Percentiles rank a stretch among this genome's conserved stretches.
phyloP scores from a whole-genome alignment of 2,329 filamentous ascomycete species.

The Cordyceps militaris region DNA sequence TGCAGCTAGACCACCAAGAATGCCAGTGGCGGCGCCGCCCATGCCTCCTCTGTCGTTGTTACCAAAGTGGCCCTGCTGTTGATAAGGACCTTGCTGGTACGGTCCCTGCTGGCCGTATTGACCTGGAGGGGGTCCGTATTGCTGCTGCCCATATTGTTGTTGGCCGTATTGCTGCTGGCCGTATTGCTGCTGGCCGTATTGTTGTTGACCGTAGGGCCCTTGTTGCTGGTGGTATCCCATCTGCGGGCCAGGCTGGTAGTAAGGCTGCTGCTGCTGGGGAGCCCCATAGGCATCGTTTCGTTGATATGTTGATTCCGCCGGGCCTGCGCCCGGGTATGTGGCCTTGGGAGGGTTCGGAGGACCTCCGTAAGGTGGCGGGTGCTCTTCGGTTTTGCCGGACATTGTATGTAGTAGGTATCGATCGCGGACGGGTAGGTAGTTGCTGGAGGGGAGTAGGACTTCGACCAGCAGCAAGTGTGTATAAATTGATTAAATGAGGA shows the following conservation, averaged over 20 bases:
- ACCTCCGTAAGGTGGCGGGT: constrained; percentile 42
- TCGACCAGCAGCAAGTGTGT: neutral
- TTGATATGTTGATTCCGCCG: constrained; percentile 25
- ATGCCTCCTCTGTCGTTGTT: constrained; percentile 24
- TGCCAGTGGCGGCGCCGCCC: constrained; percentile 22
- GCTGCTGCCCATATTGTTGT: constrained; percentile 25
- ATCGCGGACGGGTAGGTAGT: neutral
- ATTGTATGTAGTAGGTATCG: constrained; percentile 22
- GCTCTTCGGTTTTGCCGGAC: constrained; percentile 41
- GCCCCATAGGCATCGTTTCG: constrained; percentile 23
- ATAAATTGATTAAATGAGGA: neutral
- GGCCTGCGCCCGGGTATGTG: constrained; percentile 38
- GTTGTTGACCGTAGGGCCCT: neutral
- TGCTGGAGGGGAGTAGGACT: neutral
- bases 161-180: constrained; percentile 35
- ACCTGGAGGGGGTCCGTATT: constrained; percentile 27
- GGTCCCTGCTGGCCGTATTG: constrained; percentile 6
- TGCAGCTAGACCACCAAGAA: constrained; percentile 41
- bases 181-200: neutral
- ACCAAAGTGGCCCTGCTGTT: constrained; percentile 22
- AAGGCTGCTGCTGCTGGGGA: constrained; percentile 24
- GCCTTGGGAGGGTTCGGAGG: constrained; percentile 33
- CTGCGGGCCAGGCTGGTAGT: constrained; percentile 34
- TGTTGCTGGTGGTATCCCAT: constrained; percentile 40
- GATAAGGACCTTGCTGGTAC: constrained; percentile 24